Evolutionary conservation across 345 rosid species (phyloP), one percentile per base, ranked within the genome.

Genomic region (Jatropha curcas): DNA sequence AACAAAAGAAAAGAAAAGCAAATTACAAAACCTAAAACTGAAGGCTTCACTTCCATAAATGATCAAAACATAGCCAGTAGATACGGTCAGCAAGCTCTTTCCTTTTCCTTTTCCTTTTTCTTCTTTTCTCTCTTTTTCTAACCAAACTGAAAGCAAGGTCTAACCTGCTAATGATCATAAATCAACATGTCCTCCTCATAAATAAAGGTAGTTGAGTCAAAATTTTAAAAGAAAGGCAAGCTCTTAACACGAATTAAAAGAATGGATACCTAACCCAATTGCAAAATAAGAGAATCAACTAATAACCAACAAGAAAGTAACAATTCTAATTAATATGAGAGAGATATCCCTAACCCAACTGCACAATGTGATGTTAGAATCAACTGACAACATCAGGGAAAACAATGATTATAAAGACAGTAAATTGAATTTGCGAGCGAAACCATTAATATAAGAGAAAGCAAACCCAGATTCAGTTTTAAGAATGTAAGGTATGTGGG

Each of bases 351-450:
- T 28, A 71, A 51, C 79, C 72, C 62, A 74, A 57, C 67, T 31
- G 61, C 53, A 34, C n/a, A 22, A 58, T 33, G 13, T 8, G 68
- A 65, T 56, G 62, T 51, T 56, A 73, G 70, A 77, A 74, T 65
- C 67, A 72, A 76, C 67, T 52, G 55, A 43, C 37, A 35, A 20
- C 76, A 43, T 3, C 20, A n/a, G 30, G 10, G n/a, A 46, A n/a
- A 43, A 60, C 50, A 33, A 3, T 4, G 0, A 39, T 39, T 5
- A 39, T 39, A 39, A 39, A 30, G 24, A 34, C 56, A 20, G 28
- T 4, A 25, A 39, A 65, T 67, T 35, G 55, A 59, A 64, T 63
- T 34, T 13, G 33, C 52, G 2, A 46, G 31, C 69, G 68, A 59
- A 52, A 31, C 69, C 3, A 60, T 39, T 72, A 16, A 55, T 20